Conservation (phyloP, 2,329 filamentous ascomycete species). For the Zasmidium citrigriseum region DNA sequence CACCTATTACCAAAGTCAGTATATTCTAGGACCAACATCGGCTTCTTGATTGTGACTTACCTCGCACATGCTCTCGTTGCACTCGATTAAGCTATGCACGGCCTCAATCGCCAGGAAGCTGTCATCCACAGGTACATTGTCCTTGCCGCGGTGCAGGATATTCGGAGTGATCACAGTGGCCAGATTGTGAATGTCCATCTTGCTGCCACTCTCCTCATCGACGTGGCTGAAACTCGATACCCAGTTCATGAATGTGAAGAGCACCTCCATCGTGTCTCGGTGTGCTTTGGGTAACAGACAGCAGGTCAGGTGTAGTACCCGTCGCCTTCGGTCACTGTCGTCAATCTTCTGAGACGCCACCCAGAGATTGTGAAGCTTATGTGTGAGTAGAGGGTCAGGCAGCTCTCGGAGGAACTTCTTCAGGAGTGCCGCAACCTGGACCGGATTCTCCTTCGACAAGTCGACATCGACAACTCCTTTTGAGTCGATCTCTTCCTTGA, state of each 20-base stretch:
- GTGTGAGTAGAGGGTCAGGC: slow-evolving; percentile 89
- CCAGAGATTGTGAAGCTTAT: slow-evolving; percentile 91
- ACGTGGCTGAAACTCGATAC: slow-evolving; percentile 95
- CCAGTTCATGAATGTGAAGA: slow-evolving; percentile 97
- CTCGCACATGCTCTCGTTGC: slow-evolving; percentile 96
- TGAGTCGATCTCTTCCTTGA: slow-evolving; percentile 82
- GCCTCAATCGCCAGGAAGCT: slow-evolving; percentile 93
- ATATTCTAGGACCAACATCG: neutral
- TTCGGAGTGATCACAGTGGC: slow-evolving; percentile 97
- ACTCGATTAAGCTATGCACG: slow-evolving; percentile 85
- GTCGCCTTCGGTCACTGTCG: slow-evolving; percentile 77
- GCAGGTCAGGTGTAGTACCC: slow-evolving; percentile 85
- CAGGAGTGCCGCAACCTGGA: slow-evolving; percentile 88
- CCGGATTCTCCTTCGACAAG: slow-evolving; percentile 83
- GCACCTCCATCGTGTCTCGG: slow-evolving; percentile 88
- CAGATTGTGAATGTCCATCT: slow-evolving; percentile 98
- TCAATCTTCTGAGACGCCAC: slow-evolving; percentile 83
- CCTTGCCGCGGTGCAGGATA: slow-evolving; percentile 62
- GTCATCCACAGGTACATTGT: slow-evolving; percentile 60
- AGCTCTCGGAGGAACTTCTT: slow-evolving; percentile 95
- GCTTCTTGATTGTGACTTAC: slow-evolving; percentile 65
- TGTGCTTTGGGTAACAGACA: slow-evolving; percentile 91
- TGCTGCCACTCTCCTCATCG: slow-evolving; percentile 93
- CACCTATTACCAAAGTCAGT: slow-evolving; percentile 61
- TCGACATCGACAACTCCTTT: slow-evolving; percentile 84